These are phyloP conservation scores for Penicillium carneum DNA, from an alignment of 2,329 filamentous ascomycete species.

Conservation along the genomic window DNA sequence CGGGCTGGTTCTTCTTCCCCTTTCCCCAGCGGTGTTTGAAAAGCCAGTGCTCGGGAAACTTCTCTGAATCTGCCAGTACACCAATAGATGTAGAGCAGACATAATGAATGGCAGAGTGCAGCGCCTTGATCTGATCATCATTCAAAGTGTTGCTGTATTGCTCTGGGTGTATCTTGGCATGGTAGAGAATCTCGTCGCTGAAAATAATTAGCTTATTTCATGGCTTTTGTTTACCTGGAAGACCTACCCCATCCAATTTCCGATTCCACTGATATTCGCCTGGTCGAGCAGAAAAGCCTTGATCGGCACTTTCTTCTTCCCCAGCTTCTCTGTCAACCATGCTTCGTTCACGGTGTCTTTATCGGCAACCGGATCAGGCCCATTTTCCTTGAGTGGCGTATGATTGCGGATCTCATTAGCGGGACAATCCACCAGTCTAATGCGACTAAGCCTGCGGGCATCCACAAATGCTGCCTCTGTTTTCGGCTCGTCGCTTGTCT, in stretches of 20 bases:
- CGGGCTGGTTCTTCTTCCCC: conserved; percentile 74
- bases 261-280: conserved; percentile 85
- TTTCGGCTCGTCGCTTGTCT: conserved; percentile 67
- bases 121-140: conserved; percentile 71
- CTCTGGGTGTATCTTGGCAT: conserved; percentile 87
- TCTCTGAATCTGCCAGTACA: conserved; percentile 77
- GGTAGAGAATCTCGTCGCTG: conserved; percentile 86
- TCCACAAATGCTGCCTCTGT: conserved; percentile 83
- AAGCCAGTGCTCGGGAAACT: conserved; percentile 87
- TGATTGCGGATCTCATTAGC: conserved; percentile 76
- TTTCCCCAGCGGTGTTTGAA: conserved; percentile 91
- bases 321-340: conserved; percentile 76
- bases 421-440: conserved; percentile 81
- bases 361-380: conserved; percentile 89
- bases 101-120: conserved; percentile 76
- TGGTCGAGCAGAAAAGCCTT: conserved; percentile 91
- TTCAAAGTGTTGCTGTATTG: conserved; percentile 86
- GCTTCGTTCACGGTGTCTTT: conserved; percentile 76
- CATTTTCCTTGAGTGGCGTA: conserved; percentile 86
- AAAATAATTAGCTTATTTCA: conserved; percentile 6
- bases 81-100: conserved; percentile 83
- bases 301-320: conserved; percentile 79
- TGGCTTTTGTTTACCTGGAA: neutral
- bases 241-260: conserved; percentile 86
- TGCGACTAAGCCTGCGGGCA: conserved; percentile 75